phyloP scores from a whole-genome alignment of 768 basidiomycete genomes.

The Russula sp. region DNA sequence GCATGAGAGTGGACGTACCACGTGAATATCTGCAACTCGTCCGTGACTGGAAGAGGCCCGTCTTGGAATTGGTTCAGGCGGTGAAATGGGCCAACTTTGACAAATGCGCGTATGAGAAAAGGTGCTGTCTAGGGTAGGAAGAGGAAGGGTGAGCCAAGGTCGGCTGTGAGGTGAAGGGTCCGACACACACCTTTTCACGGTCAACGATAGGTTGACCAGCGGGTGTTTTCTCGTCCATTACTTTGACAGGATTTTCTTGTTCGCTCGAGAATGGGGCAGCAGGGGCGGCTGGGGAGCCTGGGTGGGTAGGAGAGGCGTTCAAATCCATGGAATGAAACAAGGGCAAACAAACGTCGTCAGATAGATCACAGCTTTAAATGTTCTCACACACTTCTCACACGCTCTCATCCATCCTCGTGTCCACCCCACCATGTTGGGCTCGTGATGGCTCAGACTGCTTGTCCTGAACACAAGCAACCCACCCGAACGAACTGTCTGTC shows the following conservation, averaged over 20 bases:
- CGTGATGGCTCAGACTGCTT: too few relatives aligned
- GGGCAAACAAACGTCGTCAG: conserved; percentile 2
- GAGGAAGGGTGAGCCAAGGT: neutral
- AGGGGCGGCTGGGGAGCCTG: neutral
- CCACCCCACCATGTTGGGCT: too few relatives aligned
- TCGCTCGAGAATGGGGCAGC: neutral
- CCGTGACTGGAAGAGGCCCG: conserved; percentile 63
- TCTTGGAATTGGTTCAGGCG: conserved; percentile 70
- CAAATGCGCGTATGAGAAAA: conserved; percentile 75
- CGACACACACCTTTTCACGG: conserved; percentile 48
- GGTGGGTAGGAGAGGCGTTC: neutral
- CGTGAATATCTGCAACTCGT: conserved; percentile 77
- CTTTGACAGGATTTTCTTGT: neutral
- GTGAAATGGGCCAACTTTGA: conserved; percentile 77
- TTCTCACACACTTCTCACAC: neutral
- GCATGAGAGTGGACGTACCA: conserved; percentile 40
- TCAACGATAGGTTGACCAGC: conserved; percentile 42
- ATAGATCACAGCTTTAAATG: neutral
- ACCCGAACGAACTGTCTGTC: neutral
- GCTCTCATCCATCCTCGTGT: too few relatives aligned
- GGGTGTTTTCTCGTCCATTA: conserved; percentile 36
- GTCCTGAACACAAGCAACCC: too few relatives aligned
- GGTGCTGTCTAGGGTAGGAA: conserved; percentile 57
- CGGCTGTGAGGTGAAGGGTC: neutral
- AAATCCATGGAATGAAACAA: neutral